These are phyloP conservation scores for Aurifilum marmelostoma DNA, from an alignment of 2,329 filamentous ascomycete genomes.

Conservation along the genomic window DNA sequence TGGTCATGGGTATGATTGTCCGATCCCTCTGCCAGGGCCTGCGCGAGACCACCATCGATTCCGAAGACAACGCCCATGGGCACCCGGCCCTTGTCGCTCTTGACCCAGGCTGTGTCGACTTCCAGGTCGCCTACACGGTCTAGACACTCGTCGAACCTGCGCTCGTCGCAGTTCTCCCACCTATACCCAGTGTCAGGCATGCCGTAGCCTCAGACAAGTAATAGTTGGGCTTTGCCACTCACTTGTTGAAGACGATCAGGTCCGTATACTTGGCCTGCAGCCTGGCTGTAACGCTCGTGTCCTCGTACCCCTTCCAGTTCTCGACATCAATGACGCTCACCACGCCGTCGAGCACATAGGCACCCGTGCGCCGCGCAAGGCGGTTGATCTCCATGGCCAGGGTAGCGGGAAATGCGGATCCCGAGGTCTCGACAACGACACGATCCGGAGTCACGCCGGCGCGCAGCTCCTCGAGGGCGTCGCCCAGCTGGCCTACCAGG, in stretches of 20 bases:
- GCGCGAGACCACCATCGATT: conserved; percentile 79
- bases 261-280: conserved; percentile 90
- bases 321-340: conserved; percentile 90
- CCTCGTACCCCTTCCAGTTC: conserved; percentile 93
- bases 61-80: conserved; percentile 81
- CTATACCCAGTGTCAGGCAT: conserved; percentile 1
- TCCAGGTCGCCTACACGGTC: conserved; percentile 82
- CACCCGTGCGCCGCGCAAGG: conserved; percentile 67
- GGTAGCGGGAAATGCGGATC: conserved; percentile 85
- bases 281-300: conserved; percentile 85
- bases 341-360: conserved; percentile 82
- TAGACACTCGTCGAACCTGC: conserved; percentile 74
- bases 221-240: not conserved
- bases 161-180: conserved; percentile 77
- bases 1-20: conserved; percentile 47
- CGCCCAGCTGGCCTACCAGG: conserved; percentile 85
- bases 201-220: not conserved
- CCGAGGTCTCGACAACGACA: conserved; percentile 92
- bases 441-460: conserved; percentile 67
- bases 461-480: conserved; percentile 77
- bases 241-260: conserved; percentile 86
- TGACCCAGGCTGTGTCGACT: conserved; percentile 79
- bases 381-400: conserved; percentile 89
- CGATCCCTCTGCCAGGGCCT: conserved; percentile 49
- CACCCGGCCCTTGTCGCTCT: conserved; percentile 80